Percentiles rank a stretch among this genome's conserved stretches.
Evolutionary conservation across 768 basidiomycete species (phyloP).

Genomic region (Suillus subalutaceus): DNA sequence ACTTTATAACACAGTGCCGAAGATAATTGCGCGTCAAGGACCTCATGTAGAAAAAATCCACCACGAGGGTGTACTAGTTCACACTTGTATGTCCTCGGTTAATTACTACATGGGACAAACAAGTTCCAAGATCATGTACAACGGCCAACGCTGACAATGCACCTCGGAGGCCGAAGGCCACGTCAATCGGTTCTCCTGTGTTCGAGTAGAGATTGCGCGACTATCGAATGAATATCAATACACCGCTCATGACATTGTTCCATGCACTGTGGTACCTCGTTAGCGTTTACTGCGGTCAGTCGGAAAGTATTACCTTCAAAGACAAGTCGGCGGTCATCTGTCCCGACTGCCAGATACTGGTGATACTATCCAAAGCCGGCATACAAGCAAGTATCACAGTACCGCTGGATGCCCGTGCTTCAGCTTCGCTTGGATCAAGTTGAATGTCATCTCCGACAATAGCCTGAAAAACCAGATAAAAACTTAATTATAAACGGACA

Average conservation of each 20-base stretch:
- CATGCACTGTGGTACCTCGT: constrained; percentile 54
- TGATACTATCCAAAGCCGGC: constrained; percentile 84
- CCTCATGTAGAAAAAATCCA: background rate
- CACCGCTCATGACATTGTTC: constrained; percentile 71
- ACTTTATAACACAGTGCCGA: background rate
- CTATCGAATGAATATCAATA: constrained; percentile 73
- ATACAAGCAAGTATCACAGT: constrained; percentile 82
- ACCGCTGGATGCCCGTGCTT: constrained; percentile 58
- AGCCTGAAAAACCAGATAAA: constrained; percentile 44
- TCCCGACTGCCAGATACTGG: constrained; percentile 88
- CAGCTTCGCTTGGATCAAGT: constrained; percentile 81
- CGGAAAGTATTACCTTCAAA: constrained; percentile 50
- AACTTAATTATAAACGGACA: constrained; percentile 6
- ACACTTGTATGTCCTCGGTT: background rate
- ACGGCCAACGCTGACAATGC: background rate
- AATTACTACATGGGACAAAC: background rate
- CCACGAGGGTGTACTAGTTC: background rate
- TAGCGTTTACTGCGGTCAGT: background rate
- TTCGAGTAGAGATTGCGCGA: constrained; percentile 69
- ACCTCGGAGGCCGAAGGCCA: background rate
- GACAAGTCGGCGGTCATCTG: constrained; percentile 55
- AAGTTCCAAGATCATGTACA: background rate
- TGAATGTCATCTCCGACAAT: constrained; percentile 60
- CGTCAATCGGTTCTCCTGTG: constrained; percentile 20
- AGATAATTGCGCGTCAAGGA: background rate